These are phyloP conservation scores for Mucor irregularis DNA, from an alignment of 371 early-diverging fungal species.

Conservation along the genomic window DNA sequence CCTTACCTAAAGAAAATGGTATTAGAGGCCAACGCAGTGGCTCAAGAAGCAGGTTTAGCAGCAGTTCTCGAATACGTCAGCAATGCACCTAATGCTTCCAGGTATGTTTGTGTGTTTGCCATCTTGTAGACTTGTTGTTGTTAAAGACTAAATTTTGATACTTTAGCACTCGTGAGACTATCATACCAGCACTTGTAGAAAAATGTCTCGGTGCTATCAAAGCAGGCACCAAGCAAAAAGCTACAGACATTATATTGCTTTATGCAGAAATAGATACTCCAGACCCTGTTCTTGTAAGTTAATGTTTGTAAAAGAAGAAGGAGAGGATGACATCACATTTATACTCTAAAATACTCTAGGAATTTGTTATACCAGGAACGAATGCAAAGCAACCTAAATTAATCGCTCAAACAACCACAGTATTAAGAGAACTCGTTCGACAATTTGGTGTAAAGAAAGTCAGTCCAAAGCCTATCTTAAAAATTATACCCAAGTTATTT, in stretches of 20 bases:
- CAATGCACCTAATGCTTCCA: conserved; percentile 78
- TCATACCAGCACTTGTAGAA: conserved; percentile 84
- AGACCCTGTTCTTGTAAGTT: conserved; percentile 78
- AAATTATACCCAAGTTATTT: conserved; percentile 86
- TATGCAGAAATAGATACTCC: conserved; percentile 87
- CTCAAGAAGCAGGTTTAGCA: conserved; percentile 86
- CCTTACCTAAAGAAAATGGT: conserved; percentile 77
- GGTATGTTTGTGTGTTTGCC: conserved; percentile 35
- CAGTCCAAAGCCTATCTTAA: conserved; percentile 80
- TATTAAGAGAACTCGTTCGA: conserved; percentile 74
- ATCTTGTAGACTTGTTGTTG: background rate
- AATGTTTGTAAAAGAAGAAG: background rate
- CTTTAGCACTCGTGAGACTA: conserved; percentile 62
- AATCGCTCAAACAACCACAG: conserved; percentile 74
- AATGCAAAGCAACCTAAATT: conserved; percentile 91
- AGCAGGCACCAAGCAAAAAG: conserved; percentile 77
- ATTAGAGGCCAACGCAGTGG: conserved; percentile 87
- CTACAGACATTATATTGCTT: conserved; percentile 79
- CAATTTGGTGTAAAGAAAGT: conserved; percentile 81
- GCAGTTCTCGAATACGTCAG: conserved; percentile 78
- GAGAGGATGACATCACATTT: background rate
- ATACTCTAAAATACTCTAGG: conserved; percentile 43
- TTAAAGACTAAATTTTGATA: conserved; percentile 2
- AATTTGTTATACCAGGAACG: conserved; percentile 74
- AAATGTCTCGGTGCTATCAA: conserved; percentile 87